Percentiles rank a stretch among this genome's conserved stretches.
Conservation (phyloP, 495 filamentous ascomycete genomes). For the Tuber brumale region DNA sequence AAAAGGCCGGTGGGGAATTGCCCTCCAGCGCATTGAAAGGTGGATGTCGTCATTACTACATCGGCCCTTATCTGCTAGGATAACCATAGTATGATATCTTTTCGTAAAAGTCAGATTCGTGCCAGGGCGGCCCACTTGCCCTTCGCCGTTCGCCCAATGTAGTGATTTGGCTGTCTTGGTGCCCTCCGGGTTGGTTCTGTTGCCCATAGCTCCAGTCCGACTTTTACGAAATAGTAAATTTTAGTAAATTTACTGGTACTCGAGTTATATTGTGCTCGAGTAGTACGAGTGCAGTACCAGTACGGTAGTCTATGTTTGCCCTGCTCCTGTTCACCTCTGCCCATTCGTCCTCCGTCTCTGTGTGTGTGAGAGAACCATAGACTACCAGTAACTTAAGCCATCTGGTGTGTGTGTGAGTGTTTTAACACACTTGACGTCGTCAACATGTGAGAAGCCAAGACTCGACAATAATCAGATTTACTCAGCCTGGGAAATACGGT, state of each 20-base stretch:
- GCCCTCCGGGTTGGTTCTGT: background rate
- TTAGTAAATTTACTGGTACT: too few species aligned
- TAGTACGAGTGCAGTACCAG: too few species aligned
- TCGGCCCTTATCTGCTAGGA: background rate
- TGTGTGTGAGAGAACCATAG: background rate
- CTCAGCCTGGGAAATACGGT: background rate
- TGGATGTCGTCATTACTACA: constrained; percentile 5
- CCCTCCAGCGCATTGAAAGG: background rate
- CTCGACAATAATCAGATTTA: background rate
- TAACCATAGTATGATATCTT: background rate
- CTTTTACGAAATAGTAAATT: background rate
- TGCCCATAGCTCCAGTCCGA: background rate
- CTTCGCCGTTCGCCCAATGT: background rate
- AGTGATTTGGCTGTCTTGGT: background rate
- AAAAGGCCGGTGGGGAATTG: background rate
- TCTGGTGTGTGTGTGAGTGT: background rate
- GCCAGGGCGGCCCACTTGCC: background rate
- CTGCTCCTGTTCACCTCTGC: background rate
- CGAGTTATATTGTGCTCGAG: too few species aligned
- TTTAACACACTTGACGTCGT: background rate
- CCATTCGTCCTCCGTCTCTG: background rate
- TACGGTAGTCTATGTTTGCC: background rate
- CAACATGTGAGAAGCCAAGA: constrained; percentile 2
- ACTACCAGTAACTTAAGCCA: background rate
- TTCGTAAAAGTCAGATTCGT: background rate